Evolutionary conservation across 768 basidiomycete species (phyloP).

Genomic region (Leccinum broughii): DNA sequence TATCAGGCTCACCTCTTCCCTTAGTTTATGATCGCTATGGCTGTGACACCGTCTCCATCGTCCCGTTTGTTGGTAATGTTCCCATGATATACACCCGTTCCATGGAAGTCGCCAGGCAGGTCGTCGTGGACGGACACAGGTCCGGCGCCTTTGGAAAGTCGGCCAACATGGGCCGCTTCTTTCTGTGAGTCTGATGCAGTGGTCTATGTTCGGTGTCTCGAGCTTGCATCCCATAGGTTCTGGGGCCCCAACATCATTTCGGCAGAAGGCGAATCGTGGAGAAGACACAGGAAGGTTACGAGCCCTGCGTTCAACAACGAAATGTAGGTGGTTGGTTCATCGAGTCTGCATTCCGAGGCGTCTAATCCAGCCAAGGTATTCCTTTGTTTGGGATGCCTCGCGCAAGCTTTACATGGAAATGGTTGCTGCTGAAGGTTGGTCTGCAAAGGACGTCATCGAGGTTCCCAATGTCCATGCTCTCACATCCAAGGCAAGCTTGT

Average conservation of each 20-base stretch:
- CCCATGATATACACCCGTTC: slow-evolving; percentile 25
- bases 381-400: slow-evolving; percentile 23
- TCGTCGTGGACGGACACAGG: slow-evolving; percentile 20
- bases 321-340: slow-evolving; percentile 15
- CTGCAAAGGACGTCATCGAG: slow-evolving; percentile 17
- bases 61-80: slow-evolving; percentile 20
- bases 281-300: slow-evolving; percentile 20
- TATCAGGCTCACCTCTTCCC: not conserved
- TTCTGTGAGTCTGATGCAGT: slow-evolving; percentile 18
- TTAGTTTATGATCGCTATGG: slow-evolving; percentile 23
- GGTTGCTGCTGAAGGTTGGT: slow-evolving; percentile 19
- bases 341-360: not conserved
- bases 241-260: slow-evolving; percentile 23
- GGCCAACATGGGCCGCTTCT: slow-evolving; percentile 2
- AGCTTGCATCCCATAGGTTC: slow-evolving; percentile 10
- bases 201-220: not conserved
- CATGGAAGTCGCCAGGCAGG: slow-evolving; percentile 21
- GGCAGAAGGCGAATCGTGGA: slow-evolving; percentile 18
- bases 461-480: slow-evolving; percentile 14
- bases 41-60: slow-evolving; percentile 22
- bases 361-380: slow-evolving; percentile 16
- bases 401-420: slow-evolving; percentile 23
- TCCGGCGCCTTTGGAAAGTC: slow-evolving; percentile 22
- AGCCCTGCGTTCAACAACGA: slow-evolving; percentile 27
- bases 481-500: slow-evolving; percentile 21